Evolutionary conservation across 2,329 filamentous ascomycete genomes (phyloP), one percentile per base, ranked within the genome.

Genomic region (Aspergillus neotritici): DNA sequence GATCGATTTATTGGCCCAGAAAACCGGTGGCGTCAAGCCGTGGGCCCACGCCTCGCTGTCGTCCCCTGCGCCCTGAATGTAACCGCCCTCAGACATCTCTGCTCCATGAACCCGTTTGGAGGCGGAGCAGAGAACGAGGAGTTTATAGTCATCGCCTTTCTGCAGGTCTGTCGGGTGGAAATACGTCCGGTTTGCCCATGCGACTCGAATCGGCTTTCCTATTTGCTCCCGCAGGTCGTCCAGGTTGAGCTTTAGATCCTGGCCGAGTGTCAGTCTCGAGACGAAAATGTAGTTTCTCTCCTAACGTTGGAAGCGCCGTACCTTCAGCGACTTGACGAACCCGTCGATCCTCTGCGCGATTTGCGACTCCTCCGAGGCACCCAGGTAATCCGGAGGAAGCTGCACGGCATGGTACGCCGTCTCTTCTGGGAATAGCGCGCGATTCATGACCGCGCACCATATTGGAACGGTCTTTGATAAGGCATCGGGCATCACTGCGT

Each of bases 51-150:
- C 87, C 71, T 98, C 93, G 10, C 86, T 87, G 63, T 98, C 93
- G 64, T 98, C 93, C 2, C 86, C 93, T 1, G 91, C 91, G 39
- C 93, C 93, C 67, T 97, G 93, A 46, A 98, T 84, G 60, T 98
- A 98, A 5, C 82, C 83, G 3, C 77, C 79, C 58, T 84, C 82
- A 21, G 79, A 79, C 53, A 79, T 73, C 61, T 91, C 87, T 3
- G 78, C 80, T 10, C 82, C 84, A 2, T 70, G 69, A 1, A 89
- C 82, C 12, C 84, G 76, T 28, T 82, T 77, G 1, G 88, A 95
- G 10, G 88, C 85, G 1, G 89, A 96, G 61, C 87, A 93, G 58
- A 93, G 86, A 15, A 97, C 77, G 3, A 97, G 70, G 0, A 87
- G 81, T 54, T 86, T 76, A 57, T 80, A 87, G 9, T 77, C 73